Conservation (phyloP, 2,329 filamentous ascomycete genomes). For the Pyrenophora tritici-repentis region DNA sequence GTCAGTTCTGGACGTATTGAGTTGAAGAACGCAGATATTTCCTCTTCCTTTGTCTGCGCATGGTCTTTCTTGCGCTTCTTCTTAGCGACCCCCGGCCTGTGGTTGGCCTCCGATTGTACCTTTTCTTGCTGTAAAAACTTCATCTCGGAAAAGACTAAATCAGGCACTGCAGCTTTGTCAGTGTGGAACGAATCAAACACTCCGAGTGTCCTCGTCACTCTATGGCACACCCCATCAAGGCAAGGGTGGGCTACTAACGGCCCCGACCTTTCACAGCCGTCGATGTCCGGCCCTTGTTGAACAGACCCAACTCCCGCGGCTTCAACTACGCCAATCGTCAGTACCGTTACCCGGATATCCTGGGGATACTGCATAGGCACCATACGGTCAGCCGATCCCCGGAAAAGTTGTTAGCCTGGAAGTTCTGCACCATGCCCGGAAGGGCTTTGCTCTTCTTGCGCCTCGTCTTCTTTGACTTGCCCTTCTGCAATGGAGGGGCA, state of each 20-base stretch:
- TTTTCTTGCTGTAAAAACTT: constrained; percentile 52
- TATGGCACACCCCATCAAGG: constrained; percentile 2
- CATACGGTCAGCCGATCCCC: constrained; percentile 55
- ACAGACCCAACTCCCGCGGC: constrained; percentile 51
- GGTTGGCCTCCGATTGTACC: constrained; percentile 30
- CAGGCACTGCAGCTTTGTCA: constrained; percentile 51
- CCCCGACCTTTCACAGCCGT: constrained; percentile 51
- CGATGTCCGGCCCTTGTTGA: constrained; percentile 56
- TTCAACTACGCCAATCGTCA: constrained; percentile 50
- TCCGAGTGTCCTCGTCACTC: background rate
- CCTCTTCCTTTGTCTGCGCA: constrained; percentile 43
- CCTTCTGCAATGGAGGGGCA: constrained; percentile 21
- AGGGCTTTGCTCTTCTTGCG: constrained; percentile 44
- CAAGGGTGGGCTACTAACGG: constrained; percentile 38
- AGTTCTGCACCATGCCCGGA: constrained; percentile 48
- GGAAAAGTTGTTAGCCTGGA: constrained; percentile 53
- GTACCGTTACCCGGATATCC: constrained; percentile 10
- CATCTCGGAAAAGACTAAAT: constrained; percentile 59
- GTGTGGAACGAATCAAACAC: background rate
- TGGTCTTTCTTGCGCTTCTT: constrained; percentile 43
- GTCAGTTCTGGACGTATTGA: constrained; percentile 32
- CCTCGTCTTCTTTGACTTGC: constrained; percentile 41
- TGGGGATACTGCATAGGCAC: constrained; percentile 6
- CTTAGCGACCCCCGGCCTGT: constrained; percentile 26
- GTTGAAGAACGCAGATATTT: constrained; percentile 55